phyloP scores from a whole-genome alignment of 495 filamentous ascomycete genomes.

The Podospora appendiculata region DNA sequence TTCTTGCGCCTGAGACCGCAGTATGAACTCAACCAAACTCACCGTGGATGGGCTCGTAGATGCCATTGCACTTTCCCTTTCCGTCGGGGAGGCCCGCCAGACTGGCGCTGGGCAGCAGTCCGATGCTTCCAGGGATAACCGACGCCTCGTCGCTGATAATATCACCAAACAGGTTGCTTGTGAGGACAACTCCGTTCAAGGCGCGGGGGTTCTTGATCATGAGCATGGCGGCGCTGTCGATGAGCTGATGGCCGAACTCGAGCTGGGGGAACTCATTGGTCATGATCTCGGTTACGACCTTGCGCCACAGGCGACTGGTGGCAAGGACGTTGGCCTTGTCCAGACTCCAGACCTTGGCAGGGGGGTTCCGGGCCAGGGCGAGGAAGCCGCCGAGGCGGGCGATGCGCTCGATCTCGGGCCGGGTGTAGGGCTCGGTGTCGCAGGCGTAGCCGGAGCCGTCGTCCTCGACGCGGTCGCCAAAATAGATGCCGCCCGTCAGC shows the following conservation, averaged over 20 bases:
- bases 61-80: conserved; percentile 67
- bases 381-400: conserved; percentile 75
- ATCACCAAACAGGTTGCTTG: conserved; percentile 93
- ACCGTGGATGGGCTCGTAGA: conserved; percentile 99
- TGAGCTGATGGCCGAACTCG: conserved; percentile 80
- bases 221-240: conserved; percentile 93
- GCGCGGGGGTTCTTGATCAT: conserved; percentile 92
- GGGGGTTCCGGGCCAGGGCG: conserved; percentile 72
- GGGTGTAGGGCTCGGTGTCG: conserved; percentile 87
- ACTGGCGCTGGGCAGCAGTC: conserved; percentile 82
- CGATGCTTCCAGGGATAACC: conserved; percentile 89
- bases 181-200: conserved; percentile 88
- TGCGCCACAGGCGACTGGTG: conserved; percentile 83
- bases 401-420: conserved; percentile 83
- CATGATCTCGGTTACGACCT: conserved; percentile 74
- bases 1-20: too few relatives aligned
- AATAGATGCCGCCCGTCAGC: conserved; percentile 94
- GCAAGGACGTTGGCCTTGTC: conserved; percentile 98
- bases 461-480: conserved; percentile 85
- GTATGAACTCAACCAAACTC: conserved; percentile 16
- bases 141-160: conserved; percentile 96
- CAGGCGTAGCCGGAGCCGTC: conserved; percentile 70
- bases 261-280: conserved; percentile 83
- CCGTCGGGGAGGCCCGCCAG: conserved; percentile 80
- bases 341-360: conserved; percentile 75